Conservation (phyloP, 192 early-diverging fungal genomes). For the Coemansia nantahalensis region DNA sequence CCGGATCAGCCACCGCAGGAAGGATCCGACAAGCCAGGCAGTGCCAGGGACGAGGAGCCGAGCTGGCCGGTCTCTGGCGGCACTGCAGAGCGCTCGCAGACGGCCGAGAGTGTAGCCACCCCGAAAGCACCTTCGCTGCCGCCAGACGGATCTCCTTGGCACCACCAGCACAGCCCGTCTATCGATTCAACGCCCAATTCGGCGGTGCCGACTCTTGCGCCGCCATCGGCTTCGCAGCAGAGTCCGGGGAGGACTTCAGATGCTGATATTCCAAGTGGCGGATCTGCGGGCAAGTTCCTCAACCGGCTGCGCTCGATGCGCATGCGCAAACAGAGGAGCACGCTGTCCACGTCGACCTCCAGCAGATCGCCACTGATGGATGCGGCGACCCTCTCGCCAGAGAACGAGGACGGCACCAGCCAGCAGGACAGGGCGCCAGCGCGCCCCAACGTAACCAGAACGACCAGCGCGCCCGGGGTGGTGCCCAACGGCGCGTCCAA, state of each 20-base stretch:
- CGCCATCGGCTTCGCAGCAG: conserved; percentile 17
- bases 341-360: background rate
- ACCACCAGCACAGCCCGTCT: conserved; percentile 35
- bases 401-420: background rate
- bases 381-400: background rate
- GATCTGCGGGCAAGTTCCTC: conserved; percentile 42
- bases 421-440: background rate
- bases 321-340: conserved; percentile 46
- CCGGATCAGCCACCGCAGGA: too few relatives aligned
- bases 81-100: too few relatives aligned
- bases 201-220: conserved; percentile 4
- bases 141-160: background rate
- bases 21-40: too few relatives aligned
- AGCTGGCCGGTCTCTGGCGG: too few relatives aligned
- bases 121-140: too few relatives aligned
- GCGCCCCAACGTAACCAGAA: background rate
- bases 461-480: conserved; percentile 1
- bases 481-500: background rate
- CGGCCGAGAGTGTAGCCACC: too few relatives aligned
- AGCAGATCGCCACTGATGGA: background rate
- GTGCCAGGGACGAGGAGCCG: too few relatives aligned
- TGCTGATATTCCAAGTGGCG: conserved; percentile 32
- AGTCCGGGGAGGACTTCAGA: conserved; percentile 19
- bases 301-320: conserved; percentile 45
- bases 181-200: conserved; percentile 35